Base-by-base conservation (phyloP, 495 filamentous ascomycete species). In the Penicillium canescens region DNA sequence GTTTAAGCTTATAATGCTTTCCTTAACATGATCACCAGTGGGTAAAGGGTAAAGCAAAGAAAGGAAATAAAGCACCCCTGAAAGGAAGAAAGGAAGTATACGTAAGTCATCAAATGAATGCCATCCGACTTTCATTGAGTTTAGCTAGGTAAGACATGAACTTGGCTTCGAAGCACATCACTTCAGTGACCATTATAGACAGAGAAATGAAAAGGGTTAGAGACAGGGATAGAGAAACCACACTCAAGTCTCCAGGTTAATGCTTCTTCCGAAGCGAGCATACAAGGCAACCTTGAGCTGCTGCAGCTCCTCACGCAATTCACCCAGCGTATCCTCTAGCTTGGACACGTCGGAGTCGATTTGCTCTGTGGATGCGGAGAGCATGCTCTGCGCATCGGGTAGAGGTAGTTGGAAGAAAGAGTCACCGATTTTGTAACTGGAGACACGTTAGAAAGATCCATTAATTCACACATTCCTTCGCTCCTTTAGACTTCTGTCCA, bases 391-490 rank as follows among this genome's bases (percentile, higher is more conserved):
- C 11, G 91, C 93, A 60, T 98, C 88, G 21, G 81, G 63, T 12
- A 96, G 78, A 2, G 91, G 88, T 12, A 98, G 74, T 33, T 90
- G 88, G 63, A 98, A 82, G 78, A 98, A 98, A 23, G 91, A 86
- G 68, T 98, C 95, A 36, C 94, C 94, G 50, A 98, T 90, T 76
- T 95, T 96, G 76, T 97, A 98, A 10, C 93, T 98, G 61, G 11
- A 24, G 18, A 13, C 39, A 24, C 4, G 3, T 11, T 7, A 10
- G 12, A 2, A 23, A 53, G 35, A 45, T 23, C 46, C 3, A 24
- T 24, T 24, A 3, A 4, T 24, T 24, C 6, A 24, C 23, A 1
- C 6, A 24, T 24, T 24, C 23, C 6, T 24, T 24, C 23, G 6
- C 18, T 24, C 23, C 4, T 2, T 4, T 6, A 3, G 23, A 24